A percentile compares a stretch with the other conserved stretches of the same genome.
Conservation (phyloP, 108 stramenopile genomes). For the Skeletonema tropicum region DNA sequence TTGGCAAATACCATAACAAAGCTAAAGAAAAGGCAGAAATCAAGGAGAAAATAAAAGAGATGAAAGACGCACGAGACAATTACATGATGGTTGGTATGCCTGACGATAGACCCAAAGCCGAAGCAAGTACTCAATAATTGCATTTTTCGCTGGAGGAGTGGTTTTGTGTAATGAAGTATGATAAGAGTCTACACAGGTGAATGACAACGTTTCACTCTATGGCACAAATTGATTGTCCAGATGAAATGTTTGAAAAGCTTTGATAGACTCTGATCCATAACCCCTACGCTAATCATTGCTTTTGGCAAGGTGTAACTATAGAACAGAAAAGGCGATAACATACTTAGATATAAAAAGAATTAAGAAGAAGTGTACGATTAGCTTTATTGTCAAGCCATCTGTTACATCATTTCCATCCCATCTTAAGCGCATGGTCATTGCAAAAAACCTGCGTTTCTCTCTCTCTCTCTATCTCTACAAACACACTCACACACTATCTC, state of each 20-base stretch:
- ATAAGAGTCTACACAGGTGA: constrained; percentile 4
- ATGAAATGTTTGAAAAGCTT: constrained; percentile 17
- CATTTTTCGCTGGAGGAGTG: background rate
- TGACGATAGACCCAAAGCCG: background rate
- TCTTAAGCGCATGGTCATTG: background rate
- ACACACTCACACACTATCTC: too few species aligned
- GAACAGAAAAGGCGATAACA: too few species aligned
- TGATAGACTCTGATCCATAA: too few species aligned
- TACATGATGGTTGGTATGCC: constrained; percentile 30
- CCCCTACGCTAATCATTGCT: background rate
- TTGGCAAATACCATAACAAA: background rate
- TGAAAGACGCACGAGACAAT: constrained; percentile 32
- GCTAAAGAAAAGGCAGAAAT: constrained; percentile 4
- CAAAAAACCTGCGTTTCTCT: background rate
- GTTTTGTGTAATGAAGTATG: background rate
- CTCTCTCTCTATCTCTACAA: background rate
- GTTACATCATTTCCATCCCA: background rate
- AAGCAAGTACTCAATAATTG: background rate
- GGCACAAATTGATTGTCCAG: background rate
- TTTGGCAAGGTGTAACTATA: background rate
- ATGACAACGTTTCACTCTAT: constrained; percentile 15
- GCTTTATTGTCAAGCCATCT: constrained; percentile 19
- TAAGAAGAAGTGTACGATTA: background rate
- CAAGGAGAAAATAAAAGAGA: constrained; percentile 10
- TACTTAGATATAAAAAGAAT: too few species aligned